These are phyloP conservation scores for Tulasnella sp. DNA, from an alignment of 768 basidiomycete species.

Conservation along the genomic window DNA sequence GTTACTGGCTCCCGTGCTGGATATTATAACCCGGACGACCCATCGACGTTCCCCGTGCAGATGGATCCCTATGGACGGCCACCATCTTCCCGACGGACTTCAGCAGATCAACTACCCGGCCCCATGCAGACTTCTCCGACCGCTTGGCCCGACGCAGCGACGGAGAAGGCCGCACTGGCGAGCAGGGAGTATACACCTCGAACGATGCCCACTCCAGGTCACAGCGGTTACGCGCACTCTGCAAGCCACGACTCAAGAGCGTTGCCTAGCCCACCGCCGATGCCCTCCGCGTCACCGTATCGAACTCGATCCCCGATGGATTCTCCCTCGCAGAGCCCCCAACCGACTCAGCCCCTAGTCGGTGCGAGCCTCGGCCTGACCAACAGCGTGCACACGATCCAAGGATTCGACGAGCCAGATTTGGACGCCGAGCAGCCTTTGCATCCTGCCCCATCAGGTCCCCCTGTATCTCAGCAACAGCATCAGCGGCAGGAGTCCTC, in stretches of 20 bases:
- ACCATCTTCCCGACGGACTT: neutral
- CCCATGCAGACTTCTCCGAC: neutral
- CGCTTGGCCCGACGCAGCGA: neutral
- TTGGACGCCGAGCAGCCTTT: neutral
- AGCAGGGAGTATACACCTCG: neutral
- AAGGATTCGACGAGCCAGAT: neutral
- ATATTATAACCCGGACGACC: constrained; percentile 19
- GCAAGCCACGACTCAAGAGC: neutral
- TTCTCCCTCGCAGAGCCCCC: neutral
- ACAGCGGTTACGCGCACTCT: neutral
- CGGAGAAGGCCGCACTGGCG: neutral
- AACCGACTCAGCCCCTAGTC: neutral
- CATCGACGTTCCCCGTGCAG: neutral
- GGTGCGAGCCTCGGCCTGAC: neutral
- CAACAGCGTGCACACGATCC: constrained; percentile 1
- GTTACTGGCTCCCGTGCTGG: constrained; percentile 1
- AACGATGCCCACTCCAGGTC: neutral
- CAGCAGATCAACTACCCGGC: neutral
- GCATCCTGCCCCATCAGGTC: neutral
- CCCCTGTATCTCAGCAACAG: neutral
- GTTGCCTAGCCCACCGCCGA: neutral
- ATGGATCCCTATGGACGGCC: neutral
- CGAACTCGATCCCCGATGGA: neutral
- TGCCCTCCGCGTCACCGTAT: neutral
- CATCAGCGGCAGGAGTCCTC: neutral